Evolutionary conservation across 1,284 basidiomycete species (phyloP).

Genomic region (Gymnopus androsaceus): DNA sequence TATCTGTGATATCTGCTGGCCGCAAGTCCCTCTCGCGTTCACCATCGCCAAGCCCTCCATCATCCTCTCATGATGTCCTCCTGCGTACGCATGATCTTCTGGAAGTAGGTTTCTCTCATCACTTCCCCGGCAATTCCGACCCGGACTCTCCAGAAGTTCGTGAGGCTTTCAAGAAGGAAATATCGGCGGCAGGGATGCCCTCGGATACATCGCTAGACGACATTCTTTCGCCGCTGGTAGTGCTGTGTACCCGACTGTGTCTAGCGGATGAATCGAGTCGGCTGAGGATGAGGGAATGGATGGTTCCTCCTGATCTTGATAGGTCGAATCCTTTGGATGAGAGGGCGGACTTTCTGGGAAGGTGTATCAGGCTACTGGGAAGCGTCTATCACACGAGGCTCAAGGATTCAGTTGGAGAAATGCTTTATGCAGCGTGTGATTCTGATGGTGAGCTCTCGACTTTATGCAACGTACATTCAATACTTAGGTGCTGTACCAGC

Average conservation of each 20-base stretch:
- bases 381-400: conserved; percentile 71
- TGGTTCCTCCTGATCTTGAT: conserved; percentile 80
- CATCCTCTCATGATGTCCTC: conserved; percentile 46
- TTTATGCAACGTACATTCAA: neutral
- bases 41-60: conserved; percentile 41
- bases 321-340: conserved; percentile 73
- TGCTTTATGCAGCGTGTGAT: conserved; percentile 81
- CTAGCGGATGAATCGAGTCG: conserved; percentile 60
- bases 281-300: conserved; percentile 56
- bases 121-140: conserved; percentile 45
- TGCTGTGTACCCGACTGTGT: conserved; percentile 65
- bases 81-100: conserved; percentile 66
- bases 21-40: conserved; percentile 56
- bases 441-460: conserved; percentile 44
- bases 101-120: conserved; percentile 60
- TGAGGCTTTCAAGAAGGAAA: conserved; percentile 47
- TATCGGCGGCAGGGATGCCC: neutral
- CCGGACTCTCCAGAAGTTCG: conserved; percentile 60
- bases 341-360: conserved; percentile 73
- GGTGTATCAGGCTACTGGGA: conserved; percentile 76
- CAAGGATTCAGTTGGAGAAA: conserved; percentile 80
- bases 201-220: conserved; percentile 70
- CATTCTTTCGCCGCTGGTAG: conserved; percentile 16
- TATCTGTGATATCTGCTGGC: conserved; percentile 49
- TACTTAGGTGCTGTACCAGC: neutral